Evolutionary conservation across 208 protist species (phyloP).

Genomic region (Phytomonas serpens): DNA sequence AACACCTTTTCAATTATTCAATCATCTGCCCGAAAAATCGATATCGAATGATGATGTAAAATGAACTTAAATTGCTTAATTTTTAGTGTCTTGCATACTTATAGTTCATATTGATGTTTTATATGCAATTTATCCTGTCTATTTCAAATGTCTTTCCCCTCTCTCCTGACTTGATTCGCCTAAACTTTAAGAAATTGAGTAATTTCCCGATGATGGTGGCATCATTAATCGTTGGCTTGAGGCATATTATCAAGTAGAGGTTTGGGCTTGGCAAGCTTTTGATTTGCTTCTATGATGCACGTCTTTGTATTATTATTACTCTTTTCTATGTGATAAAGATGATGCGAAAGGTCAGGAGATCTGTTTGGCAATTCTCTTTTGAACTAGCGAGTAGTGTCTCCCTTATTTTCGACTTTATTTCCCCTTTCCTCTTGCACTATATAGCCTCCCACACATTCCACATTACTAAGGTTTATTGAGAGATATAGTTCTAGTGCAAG

Average conservation of each 20-base stretch:
- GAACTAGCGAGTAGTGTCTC: background rate
- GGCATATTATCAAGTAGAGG: no score
- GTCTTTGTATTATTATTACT: background rate
- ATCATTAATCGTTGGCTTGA: background rate
- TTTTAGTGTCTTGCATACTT: background rate
- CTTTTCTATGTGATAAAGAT: background rate
- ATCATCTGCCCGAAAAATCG: conserved; percentile 28
- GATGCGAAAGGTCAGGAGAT: background rate
- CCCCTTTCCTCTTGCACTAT: background rate
- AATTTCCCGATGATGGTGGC: background rate
- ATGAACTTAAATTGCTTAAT: background rate
- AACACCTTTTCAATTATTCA: conserved; percentile 61
- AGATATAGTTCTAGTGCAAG: conserved; percentile 2
- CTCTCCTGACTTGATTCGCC: background rate
- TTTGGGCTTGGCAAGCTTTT: background rate
- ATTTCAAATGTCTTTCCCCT: background rate
- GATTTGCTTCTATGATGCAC: background rate
- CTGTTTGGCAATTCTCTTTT: background rate
- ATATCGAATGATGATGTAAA: conserved; percentile 19
- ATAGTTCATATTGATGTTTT: background rate
- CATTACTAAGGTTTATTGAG: background rate
- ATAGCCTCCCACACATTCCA: background rate
- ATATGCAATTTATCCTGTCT: background rate
- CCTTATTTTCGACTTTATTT: background rate
- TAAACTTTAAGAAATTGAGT: background rate